phyloP scores from a whole-genome alignment of 1,284 basidiomycete species.

The Fistulina hepatica region DNA sequence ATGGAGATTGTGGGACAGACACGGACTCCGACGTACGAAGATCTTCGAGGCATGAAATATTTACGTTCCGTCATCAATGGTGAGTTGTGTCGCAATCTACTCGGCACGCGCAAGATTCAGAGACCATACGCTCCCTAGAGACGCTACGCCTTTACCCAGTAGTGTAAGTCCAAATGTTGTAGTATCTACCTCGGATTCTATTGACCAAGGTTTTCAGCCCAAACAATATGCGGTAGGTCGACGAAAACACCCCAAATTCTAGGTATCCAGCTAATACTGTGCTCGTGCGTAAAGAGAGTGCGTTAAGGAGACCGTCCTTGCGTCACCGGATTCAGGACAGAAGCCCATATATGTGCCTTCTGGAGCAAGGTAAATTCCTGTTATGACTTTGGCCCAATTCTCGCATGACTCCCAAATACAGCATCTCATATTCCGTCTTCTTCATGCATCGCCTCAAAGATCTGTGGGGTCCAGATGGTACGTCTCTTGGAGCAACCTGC shows the following conservation, averaged over 20 bases:
- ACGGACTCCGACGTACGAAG: slow-evolving; percentile 28
- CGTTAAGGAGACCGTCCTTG: slow-evolving; percentile 25
- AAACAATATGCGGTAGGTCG: slow-evolving; percentile 24
- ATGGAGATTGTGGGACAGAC: slow-evolving; percentile 23
- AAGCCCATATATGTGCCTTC: slow-evolving; percentile 32
- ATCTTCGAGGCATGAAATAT: slow-evolving; percentile 34
- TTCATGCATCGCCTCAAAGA: slow-evolving; percentile 42
- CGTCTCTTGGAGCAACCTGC: background rate
- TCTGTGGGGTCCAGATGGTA: slow-evolving; percentile 40
- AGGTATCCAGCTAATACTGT: background rate
- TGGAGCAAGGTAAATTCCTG: too few relatives aligned
- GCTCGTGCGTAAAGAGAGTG: slow-evolving; percentile 13
- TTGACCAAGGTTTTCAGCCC: slow-evolving; percentile 21
- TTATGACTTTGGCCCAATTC: too few relatives aligned
- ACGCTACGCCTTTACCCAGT: slow-evolving; percentile 39
- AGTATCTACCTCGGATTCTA: background rate
- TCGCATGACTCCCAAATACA: too few relatives aligned
- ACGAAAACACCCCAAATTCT: background rate
- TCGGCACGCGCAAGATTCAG: slow-evolving; percentile 1
- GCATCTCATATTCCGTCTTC: slow-evolving; percentile 30
- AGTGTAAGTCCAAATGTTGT: slow-evolving; percentile 24
- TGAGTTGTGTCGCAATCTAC: slow-evolving; percentile 10
- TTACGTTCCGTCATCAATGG: slow-evolving; percentile 36
- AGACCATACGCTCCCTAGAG: slow-evolving; percentile 25
- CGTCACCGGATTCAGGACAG: slow-evolving; percentile 21